phyloP scores from a whole-genome alignment of 2,329 filamentous ascomycete species.

The Xylaria polymorpha region DNA sequence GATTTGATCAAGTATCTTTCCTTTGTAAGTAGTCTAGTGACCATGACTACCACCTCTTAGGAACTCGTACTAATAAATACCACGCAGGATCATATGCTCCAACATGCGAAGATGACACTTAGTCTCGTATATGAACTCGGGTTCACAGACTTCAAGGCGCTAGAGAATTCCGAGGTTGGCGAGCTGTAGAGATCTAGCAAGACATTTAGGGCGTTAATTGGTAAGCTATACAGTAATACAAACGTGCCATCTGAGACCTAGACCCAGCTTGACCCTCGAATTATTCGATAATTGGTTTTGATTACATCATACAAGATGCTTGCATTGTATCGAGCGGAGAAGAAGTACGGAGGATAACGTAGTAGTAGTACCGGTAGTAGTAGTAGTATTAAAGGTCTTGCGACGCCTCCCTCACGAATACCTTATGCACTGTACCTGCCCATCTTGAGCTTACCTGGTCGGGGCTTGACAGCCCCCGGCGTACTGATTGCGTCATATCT shows the following conservation, averaged over 20 bases:
- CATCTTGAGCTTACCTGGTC: neutral
- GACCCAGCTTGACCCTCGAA: neutral
- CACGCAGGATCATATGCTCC: slow-evolving; percentile 79
- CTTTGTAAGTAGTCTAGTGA: slow-evolving; percentile 59
- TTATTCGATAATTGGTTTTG: neutral
- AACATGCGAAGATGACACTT: slow-evolving; percentile 87
- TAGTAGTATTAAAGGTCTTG: too few relatives aligned
- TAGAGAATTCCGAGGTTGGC: slow-evolving; percentile 50
- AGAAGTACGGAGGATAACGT: too few relatives aligned
- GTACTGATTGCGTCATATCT: slow-evolving; percentile 29
- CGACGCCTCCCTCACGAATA: too few relatives aligned
- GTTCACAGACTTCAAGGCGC: slow-evolving; percentile 74
- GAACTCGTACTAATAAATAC: slow-evolving; percentile 12
- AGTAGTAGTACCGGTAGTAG: too few relatives aligned
- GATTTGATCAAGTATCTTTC: slow-evolving; percentile 78
- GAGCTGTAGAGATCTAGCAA: slow-evolving; percentile 51
- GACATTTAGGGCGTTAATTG: slow-evolving; percentile 3
- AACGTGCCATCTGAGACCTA: neutral
- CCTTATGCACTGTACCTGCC: too few relatives aligned
- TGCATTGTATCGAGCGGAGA: too few relatives aligned
- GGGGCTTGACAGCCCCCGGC: neutral
- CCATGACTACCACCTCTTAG: neutral
- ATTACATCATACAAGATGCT: neutral
- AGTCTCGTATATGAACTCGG: slow-evolving; percentile 87
- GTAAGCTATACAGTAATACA: slow-evolving; percentile 8